Evolutionary conservation across 495 filamentous ascomycete genomes (phyloP).

Genomic region (Penicillium antarcticum): DNA sequence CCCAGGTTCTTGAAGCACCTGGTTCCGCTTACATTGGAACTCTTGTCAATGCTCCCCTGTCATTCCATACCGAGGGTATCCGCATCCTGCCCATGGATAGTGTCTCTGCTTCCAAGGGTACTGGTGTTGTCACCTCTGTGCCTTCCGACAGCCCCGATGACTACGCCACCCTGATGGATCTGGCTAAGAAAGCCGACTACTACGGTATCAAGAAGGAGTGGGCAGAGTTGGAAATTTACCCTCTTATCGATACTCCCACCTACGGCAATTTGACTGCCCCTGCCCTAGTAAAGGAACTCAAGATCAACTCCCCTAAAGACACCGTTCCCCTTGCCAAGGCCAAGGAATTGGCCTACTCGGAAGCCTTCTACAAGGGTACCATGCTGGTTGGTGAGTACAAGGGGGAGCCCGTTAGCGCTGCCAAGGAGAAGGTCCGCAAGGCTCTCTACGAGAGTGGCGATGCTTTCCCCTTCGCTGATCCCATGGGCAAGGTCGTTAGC

Average conservation of each 20-base stretch:
- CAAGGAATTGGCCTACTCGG: slow-evolving; percentile 94
- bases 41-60: slow-evolving; percentile 82
- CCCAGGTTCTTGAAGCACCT: slow-evolving; percentile 57
- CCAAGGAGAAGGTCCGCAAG: slow-evolving; percentile 81
- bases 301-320: slow-evolving; percentile 96
- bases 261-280: slow-evolving; percentile 84
- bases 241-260: slow-evolving; percentile 86
- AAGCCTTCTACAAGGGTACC: slow-evolving; percentile 94
- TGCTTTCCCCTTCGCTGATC: slow-evolving; percentile 91
- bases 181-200: slow-evolving; percentile 95
- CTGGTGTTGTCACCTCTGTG: slow-evolving; percentile 92
- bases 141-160: slow-evolving; percentile 96
- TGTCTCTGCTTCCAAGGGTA: slow-evolving; percentile 88
- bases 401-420: slow-evolving; percentile 78
- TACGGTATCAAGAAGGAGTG: slow-evolving; percentile 97
- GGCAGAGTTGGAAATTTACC: slow-evolving; percentile 81
- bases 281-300: slow-evolving; percentile 83
- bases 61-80: slow-evolving; percentile 78
- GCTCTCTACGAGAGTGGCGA: slow-evolving; percentile 73
- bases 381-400: slow-evolving; percentile 89
- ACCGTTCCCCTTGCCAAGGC: slow-evolving; percentile 84
- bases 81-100: slow-evolving; percentile 93
- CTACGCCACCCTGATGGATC: slow-evolving; percentile 81
- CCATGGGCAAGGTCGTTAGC: slow-evolving; percentile 81
- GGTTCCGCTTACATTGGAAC: slow-evolving; percentile 85